Evolutionary conservation across 805 yeast species (phyloP), one percentile per base, ranked within the genome.

Genomic region (Isabelozyma pseudorhagii): DNA sequence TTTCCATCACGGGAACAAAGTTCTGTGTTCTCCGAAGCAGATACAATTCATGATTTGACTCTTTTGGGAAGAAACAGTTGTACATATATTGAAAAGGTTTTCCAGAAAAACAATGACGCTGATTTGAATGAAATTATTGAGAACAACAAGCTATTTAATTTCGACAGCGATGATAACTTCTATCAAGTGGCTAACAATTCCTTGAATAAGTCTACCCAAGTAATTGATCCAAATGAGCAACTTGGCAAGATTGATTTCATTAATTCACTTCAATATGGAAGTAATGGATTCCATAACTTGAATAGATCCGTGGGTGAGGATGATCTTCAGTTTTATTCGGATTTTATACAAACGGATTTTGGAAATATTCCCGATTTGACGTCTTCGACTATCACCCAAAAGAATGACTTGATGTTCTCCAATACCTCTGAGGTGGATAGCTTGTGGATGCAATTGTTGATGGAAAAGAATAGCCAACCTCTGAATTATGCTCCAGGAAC

Each of bases 371-470:
- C 46, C 15, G 40, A 31, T 14, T 9, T 18, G n/a, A 43, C 9
- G 14, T 38, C 42, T n/a, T 13, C 25, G 39, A 18, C 3, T 14
- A 43, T 21, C 10, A 15, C 44, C 42, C 25, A 47, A 46, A 11
- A 17, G 41, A 21, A 58, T 15, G 56, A 52, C 21, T 44, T 59
- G 15, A 45, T 47, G 14, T 50, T 58, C 40, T 47, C 56, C 29
- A 59, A 57, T 17, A 55, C 56, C 40, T 53, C 54, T 4, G 68
- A 66, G 44, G 59, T 66, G 13, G 71, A 67, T 48, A 54, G 57
- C 27, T 47, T 63, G 18, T 67, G 72, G 72, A 54, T 58, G 40
- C 71, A 62, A 42, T 58, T 67, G 55, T 55, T 64, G 8, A 50
- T 58, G 18, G 54, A 56, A 58, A 66, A 63, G 14, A 43, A 10